Percentiles rank a stretch among this genome's conserved stretches.
Conservation (phyloP, 352 stramenopile genomes). For the Phytophthora agathidicida region DNA sequence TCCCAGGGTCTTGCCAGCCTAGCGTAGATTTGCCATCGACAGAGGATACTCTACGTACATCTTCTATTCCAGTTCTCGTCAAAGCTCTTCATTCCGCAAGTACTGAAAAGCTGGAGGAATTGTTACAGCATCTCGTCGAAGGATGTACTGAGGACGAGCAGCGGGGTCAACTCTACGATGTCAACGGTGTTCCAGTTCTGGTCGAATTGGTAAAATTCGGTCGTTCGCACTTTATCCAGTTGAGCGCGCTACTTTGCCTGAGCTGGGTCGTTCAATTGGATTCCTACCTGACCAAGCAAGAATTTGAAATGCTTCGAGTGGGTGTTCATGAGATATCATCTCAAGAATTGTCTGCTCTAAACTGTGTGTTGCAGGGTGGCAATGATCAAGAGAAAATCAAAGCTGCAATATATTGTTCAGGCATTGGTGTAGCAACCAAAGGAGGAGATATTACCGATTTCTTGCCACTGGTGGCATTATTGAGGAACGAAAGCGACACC, state of each 20-base stretch:
- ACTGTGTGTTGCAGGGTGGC: not conserved
- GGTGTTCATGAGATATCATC: not conserved
- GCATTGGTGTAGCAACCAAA: not conserved
- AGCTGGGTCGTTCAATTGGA: not conserved
- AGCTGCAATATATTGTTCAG: slow-evolving; percentile 1
- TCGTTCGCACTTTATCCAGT: not conserved
- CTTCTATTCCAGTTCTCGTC: slow-evolving; percentile 4
- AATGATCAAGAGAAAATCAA: not conserved
- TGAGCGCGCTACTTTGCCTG: slow-evolving; percentile 9
- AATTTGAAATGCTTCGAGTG: slow-evolving; percentile 4
- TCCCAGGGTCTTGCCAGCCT: not conserved
- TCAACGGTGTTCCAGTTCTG: not conserved
- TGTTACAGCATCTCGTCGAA: not conserved
- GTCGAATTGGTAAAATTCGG: slow-evolving; percentile 1
- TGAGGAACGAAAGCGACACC: not conserved
- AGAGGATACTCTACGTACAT: not conserved
- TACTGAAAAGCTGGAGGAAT: not conserved
- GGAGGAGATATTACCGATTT: not conserved
- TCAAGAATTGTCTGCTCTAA: not conserved
- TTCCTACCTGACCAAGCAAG: not conserved
- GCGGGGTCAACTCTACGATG: not conserved
- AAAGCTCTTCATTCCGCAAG: not conserved
- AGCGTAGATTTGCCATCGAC: not conserved
- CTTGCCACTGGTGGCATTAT: not conserved
- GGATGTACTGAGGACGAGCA: not conserved